A percentile compares a stretch with the other conserved stretches of the same genome.
phyloP scores from a whole-genome alignment of 129 eudicot species.

The Ambrosia trifida region DNA sequence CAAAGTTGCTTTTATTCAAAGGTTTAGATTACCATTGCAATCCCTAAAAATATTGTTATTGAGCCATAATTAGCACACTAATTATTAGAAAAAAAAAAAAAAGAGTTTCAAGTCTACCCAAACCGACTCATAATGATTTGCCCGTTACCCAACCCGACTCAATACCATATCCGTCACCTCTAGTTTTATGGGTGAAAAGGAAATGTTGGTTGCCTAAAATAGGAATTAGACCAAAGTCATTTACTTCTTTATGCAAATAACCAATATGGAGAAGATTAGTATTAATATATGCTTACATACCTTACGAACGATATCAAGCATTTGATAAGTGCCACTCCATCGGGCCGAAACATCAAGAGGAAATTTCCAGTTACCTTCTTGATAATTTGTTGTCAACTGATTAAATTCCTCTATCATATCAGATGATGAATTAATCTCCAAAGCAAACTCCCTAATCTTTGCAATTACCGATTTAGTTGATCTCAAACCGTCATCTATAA shows the following conservation, averaged over 20 bases:
- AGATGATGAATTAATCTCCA: constrained; percentile 70
- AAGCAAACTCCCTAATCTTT: constrained; percentile 82
- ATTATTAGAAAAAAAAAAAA: no score
- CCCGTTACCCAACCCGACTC: background rate
- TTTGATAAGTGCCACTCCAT: constrained; percentile 96
- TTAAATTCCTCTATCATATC: constrained; percentile 73
- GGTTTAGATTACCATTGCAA: no score
- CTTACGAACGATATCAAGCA: constrained; percentile 91
- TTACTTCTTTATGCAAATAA: background rate
- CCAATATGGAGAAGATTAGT: background rate
- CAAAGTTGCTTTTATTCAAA: no score
- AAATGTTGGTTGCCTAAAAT: background rate
- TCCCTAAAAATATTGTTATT: no score
- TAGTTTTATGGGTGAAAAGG: background rate
- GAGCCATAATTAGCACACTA: no score
- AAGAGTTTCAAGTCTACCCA: no score
- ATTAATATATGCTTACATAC: constrained; percentile 35
- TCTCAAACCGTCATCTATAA: constrained; percentile 73
- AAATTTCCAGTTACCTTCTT: constrained; percentile 83
- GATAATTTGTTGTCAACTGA: constrained; percentile 57
- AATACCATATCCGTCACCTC: no score
- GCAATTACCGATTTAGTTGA: constrained; percentile 57
- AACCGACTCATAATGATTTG: background rate
- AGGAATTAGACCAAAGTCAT: background rate
- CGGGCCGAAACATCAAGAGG: constrained; percentile 89